Percentiles rank a stretch among this genome's conserved stretches.
Evolutionary conservation across 768 basidiomycete genomes (phyloP).

Genomic region (Pilatotrama ljubarskyi): DNA sequence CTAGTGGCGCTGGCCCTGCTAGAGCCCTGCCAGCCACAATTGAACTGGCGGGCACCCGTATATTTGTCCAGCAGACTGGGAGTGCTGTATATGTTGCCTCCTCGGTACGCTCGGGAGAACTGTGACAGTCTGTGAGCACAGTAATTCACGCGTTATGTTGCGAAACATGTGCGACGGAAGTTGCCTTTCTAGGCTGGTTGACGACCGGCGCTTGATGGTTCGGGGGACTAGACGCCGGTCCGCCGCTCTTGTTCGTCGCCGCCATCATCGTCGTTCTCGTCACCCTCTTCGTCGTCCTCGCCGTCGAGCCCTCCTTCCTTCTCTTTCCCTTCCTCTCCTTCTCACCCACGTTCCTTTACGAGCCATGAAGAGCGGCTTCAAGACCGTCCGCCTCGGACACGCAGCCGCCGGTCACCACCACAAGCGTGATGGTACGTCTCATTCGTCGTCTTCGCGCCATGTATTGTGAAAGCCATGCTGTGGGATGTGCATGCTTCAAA

Average conservation of each 20-base stretch:
- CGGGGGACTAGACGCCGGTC: neutral
- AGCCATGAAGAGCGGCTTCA: conserved; percentile 20
- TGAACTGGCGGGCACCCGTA: too few relatives aligned
- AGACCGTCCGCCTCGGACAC: conserved; percentile 20
- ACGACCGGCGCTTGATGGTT: neutral
- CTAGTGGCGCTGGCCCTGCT: too few relatives aligned
- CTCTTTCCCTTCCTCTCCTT: conserved; percentile 5
- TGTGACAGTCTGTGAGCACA: too few relatives aligned
- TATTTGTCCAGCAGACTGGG: too few relatives aligned
- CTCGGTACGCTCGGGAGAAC: too few relatives aligned
- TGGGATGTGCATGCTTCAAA: neutral
- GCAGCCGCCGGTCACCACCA: conserved; percentile 9
- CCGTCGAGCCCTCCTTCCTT: conserved; percentile 5
- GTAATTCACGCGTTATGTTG: too few relatives aligned
- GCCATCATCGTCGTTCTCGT: conserved; percentile 2
- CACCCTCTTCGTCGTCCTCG: conserved; percentile 2
- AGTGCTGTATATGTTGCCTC: too few relatives aligned
- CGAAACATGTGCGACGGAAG: neutral
- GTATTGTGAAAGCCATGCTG: neutral
- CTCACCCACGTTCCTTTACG: conserved; percentile 18
- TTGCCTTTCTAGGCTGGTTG: neutral
- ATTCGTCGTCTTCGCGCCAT: neutral
- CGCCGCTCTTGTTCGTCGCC: conserved; percentile 5
- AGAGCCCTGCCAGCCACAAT: too few relatives aligned
- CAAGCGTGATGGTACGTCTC: conserved; percentile 23